A percentile compares a stretch with the other conserved stretches of the same genome.
Evolutionary conservation across 1,284 basidiomycete genomes (phyloP).

Genomic region (Laetiporus sulphureus): DNA sequence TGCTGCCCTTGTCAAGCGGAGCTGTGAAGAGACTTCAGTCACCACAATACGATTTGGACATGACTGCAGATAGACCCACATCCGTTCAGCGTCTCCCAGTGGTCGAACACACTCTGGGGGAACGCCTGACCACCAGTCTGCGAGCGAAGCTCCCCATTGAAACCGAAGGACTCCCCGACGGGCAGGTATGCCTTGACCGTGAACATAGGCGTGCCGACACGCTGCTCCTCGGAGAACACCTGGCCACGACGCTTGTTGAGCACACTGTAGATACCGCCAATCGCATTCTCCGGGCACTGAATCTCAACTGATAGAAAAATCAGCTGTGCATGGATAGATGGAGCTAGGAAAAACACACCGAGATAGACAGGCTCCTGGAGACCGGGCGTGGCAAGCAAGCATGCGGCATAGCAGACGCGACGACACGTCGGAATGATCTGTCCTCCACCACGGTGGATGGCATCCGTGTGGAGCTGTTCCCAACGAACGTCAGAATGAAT

Average conservation of each 20-base stretch:
- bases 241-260: constrained; percentile 99
- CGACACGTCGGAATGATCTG: constrained; percentile 98
- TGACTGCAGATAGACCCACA: constrained; percentile 37
- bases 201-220: constrained; percentile 98
- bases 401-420: constrained; percentile 95
- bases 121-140: constrained; percentile 97
- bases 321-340: too few species aligned
- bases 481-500: constrained; percentile 3
- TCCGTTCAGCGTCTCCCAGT: constrained; percentile 84
- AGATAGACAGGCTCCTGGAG: constrained; percentile 98
- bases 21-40: constrained; percentile 31
- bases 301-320: constrained; percentile 68
- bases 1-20: constrained; percentile 81
- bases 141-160: constrained; percentile 94
- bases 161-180: constrained; percentile 97
- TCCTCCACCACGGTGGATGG: constrained; percentile 98
- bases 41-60: constrained; percentile 13
- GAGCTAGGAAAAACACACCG: constrained; percentile 35
- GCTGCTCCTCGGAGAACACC: constrained; percentile 97
- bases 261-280: constrained; percentile 95
- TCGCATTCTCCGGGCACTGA: constrained; percentile 95
- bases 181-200: constrained; percentile 99
- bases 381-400: constrained; percentile 85
- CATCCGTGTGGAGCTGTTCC: constrained; percentile 87
- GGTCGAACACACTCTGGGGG: constrained; percentile 95